A percentile compares a stretch with the other conserved stretches of the same genome.
These are phyloP conservation scores for Citeromyces matritensis DNA, from an alignment of 805 yeast species.

Conservation along the genomic window DNA sequence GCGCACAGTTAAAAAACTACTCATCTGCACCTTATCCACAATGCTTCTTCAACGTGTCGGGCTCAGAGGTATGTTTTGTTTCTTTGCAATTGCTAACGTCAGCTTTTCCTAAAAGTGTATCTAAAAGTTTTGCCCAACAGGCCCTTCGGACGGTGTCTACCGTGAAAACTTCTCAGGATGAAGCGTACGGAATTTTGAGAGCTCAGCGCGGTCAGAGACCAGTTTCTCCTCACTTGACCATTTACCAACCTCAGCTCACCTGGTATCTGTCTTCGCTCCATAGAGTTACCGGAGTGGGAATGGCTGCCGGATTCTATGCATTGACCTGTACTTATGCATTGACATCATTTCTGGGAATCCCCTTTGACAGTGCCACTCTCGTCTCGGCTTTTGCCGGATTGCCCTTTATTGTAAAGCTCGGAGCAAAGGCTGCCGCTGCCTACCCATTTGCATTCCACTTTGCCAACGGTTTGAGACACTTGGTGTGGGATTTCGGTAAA, in stretches of 20 bases:
- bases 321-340: constrained; percentile 66
- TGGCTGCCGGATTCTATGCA: constrained; percentile 70
- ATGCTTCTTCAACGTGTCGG: no score
- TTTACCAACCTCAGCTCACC: constrained; percentile 86
- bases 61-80: no score
- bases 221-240: constrained; percentile 75
- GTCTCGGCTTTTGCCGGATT: constrained; percentile 43
- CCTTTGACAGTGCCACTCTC: constrained; percentile 34
- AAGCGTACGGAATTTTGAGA: constrained; percentile 55
- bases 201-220: constrained; percentile 86
- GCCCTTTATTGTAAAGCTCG: constrained; percentile 47
- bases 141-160: constrained; percentile 13
- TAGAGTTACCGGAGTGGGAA: constrained; percentile 75
- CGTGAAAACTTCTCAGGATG: constrained; percentile 37
- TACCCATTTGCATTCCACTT: constrained; percentile 81
- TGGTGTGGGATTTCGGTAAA: constrained; percentile 83
- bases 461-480: constrained; percentile 82
- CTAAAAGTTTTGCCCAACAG: no score
- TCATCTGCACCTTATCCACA: no score
- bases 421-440: constrained; percentile 55
- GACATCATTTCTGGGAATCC: constrained; percentile 45
- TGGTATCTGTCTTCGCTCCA: constrained; percentile 70
- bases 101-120: no score
- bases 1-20: no score
- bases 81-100: no score